Percentiles rank a stretch among this genome's conserved stretches.
phyloP scores from a whole-genome alignment of 805 yeast genomes.

The Scheffersomyces stipitis region DNA sequence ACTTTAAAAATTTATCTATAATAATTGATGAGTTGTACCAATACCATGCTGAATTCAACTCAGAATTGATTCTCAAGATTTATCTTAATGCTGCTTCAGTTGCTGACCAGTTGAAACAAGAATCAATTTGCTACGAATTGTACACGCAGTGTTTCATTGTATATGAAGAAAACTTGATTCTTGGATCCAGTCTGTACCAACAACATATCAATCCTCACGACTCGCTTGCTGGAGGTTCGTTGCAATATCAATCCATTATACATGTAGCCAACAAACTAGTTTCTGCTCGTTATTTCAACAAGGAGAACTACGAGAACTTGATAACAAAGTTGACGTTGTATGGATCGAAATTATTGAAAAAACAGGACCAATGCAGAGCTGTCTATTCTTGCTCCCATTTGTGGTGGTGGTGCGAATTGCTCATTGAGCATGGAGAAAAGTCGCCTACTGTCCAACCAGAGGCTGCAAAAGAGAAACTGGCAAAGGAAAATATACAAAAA shows the following conservation, averaged over 20 bases:
- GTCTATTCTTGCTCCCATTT: constrained; percentile 85
- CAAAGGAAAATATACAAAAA: constrained; percentile 19
- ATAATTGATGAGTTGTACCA: constrained; percentile 65
- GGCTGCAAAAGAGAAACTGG: constrained; percentile 14
- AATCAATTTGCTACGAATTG: constrained; percentile 80
- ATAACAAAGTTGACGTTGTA: constrained; percentile 84
- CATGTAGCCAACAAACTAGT: constrained; percentile 47
- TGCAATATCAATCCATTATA: constrained; percentile 50
- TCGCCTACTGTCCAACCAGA: constrained; percentile 26
- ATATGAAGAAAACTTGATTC: constrained; percentile 61
- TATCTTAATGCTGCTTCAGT: constrained; percentile 67
- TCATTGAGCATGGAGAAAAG: constrained; percentile 22
- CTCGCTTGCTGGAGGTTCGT: constrained; percentile 44
- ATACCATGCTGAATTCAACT: constrained; percentile 29
- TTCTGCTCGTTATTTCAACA: constrained; percentile 43
- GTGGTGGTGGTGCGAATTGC: constrained; percentile 84
- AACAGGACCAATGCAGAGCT: constrained; percentile 93
- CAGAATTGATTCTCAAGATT: constrained; percentile 44
- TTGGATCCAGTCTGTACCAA: constrained; percentile 11
- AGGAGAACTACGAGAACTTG: constrained; percentile 75
- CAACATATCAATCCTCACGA: constrained; percentile 32
- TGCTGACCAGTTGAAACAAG: constrained; percentile 74
- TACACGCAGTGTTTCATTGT: constrained; percentile 84
- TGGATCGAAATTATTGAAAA: constrained; percentile 84
- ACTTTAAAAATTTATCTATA: constrained; percentile 74